Evolutionary conservation across 495 filamentous ascomycete genomes (phyloP).

Genomic region (Cercophora sp.): DNA sequence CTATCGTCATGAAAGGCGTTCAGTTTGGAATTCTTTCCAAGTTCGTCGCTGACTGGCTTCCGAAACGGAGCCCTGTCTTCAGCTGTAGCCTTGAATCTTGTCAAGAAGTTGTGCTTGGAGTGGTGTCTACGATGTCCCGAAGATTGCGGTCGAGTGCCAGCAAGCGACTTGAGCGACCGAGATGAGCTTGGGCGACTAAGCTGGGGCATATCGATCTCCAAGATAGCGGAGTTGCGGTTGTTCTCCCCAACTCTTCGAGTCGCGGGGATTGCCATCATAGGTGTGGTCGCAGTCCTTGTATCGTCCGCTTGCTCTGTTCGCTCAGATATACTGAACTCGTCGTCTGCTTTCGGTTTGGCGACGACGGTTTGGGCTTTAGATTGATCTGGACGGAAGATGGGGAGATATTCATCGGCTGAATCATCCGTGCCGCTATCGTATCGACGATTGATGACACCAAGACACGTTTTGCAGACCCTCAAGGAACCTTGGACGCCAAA

Average conservation of each 20-base stretch:
- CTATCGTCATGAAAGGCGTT: slow-evolving; percentile 95
- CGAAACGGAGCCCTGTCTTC: slow-evolving; percentile 87
- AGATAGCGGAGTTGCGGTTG: slow-evolving; percentile 79
- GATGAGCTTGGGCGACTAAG: slow-evolving; percentile 81
- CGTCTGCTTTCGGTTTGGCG: slow-evolving; percentile 27
- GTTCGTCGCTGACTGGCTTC: slow-evolving; percentile 63
- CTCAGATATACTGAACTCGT: slow-evolving; percentile 39
- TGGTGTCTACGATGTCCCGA: slow-evolving; percentile 79
- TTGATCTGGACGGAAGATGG: slow-evolving; percentile 51
- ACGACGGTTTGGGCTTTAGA: slow-evolving; percentile 29
- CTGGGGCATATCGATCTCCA: slow-evolving; percentile 73
- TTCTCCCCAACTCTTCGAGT: slow-evolving; percentile 78
- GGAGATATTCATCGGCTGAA: slow-evolving; percentile 66
- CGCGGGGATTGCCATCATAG: slow-evolving; percentile 83
- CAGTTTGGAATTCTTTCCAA: slow-evolving; percentile 56
- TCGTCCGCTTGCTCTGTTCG: slow-evolving; percentile 40
- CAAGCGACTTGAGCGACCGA: slow-evolving; percentile 78
- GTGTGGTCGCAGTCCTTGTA: slow-evolving; percentile 46
- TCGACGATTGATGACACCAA: slow-evolving; percentile 83
- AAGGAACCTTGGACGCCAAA: slow-evolving; percentile 87
- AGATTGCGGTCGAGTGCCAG: slow-evolving; percentile 63
- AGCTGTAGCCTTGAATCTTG: slow-evolving; percentile 50
- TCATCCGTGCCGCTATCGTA: slow-evolving; percentile 84
- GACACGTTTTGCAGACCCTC: slow-evolving; percentile 92
- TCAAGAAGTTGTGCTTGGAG: slow-evolving; percentile 76